Percentiles rank a stretch among this genome's conserved stretches.
Evolutionary conservation across 2,329 filamentous ascomycete species (phyloP).

Genomic region (Triangularia setosa): DNA sequence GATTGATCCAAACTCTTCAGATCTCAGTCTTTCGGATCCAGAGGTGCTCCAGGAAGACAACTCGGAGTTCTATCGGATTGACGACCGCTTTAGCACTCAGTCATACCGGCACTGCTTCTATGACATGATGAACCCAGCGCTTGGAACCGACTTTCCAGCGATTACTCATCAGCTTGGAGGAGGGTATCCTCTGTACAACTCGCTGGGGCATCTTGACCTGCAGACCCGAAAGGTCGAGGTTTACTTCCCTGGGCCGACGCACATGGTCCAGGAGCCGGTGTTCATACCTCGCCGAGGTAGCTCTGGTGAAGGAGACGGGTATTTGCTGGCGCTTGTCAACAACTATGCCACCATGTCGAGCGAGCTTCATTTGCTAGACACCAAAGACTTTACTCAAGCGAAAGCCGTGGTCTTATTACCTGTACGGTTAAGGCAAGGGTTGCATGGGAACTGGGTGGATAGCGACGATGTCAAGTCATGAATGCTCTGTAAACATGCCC

Average conservation of each 20-base stretch:
- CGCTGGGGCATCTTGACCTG: slow-evolving; percentile 31
- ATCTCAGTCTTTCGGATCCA: slow-evolving; percentile 30
- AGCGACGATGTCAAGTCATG: neutral
- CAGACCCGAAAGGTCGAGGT: slow-evolving; percentile 25
- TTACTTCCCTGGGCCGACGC: slow-evolving; percentile 33
- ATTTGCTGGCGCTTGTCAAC: slow-evolving; percentile 34
- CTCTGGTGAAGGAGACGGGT: slow-evolving; percentile 40
- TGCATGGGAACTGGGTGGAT: slow-evolving; percentile 31
- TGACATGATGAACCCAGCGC: slow-evolving; percentile 33
- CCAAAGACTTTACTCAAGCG: slow-evolving; percentile 17
- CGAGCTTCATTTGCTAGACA: slow-evolving; percentile 26
- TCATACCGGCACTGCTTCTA: slow-evolving; percentile 38
- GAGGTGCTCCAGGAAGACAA: slow-evolving; percentile 34
- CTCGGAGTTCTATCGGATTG: slow-evolving; percentile 42
- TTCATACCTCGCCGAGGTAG: slow-evolving; percentile 37
- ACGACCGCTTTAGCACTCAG: slow-evolving; percentile 40
- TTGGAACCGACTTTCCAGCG: neutral
- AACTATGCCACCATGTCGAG: slow-evolving; percentile 20
- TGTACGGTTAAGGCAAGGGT: slow-evolving; percentile 16
- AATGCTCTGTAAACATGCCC: no score
- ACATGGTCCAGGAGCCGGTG: slow-evolving; percentile 43
- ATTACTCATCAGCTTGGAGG: slow-evolving; percentile 8
- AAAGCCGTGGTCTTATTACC: slow-evolving; percentile 22
- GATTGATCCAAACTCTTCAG: slow-evolving; percentile 24
- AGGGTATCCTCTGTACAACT: slow-evolving; percentile 31